Base-by-base conservation (phyloP, 176 grass and related monocot genomes). In the Ampelocalamus luodianensis region DNA sequence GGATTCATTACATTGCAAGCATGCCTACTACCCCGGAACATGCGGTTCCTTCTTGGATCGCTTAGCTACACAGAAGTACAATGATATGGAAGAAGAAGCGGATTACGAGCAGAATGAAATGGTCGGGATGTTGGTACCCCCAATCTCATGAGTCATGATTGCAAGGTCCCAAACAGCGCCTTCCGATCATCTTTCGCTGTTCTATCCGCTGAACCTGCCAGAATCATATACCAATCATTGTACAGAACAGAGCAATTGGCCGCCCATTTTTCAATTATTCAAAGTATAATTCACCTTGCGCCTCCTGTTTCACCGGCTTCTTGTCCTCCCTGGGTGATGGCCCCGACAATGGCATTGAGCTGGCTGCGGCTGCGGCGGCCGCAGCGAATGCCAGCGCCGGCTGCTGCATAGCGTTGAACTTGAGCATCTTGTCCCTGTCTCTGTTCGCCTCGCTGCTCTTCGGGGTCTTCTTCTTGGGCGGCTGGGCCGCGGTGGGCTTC, bases 401-500 rank as follows among this genome's bases (percentile, higher is more conserved):
- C 73, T 78, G 77, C 82, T 88, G 82, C 39, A 60, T 74, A 23
- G 77, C 78, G 16, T 78, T 85, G 86, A 92, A 64, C 50, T 88
- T 92, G 39, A 81, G 86, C 77, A 85, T 50, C 78, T 82, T 92
- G 32, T 88, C 90, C 49, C 80, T 90, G 67, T 90, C 89, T 43
- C 65, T 81, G 26, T 68, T 83, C 58, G 39, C 61, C 68, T 79
- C 75, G 75, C 53, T 53, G 74, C 77, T 69, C 71, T 90, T 90
- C 1, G 68, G 73, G 49, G 68, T 18, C 69, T 87, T 90, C 85
- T 87, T 90, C 89, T 87, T 90, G 75, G 85, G 68, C 1, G 15
- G 60, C 3, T 77, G 46, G 55, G 65, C 10, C 1, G 58, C 20
- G 3, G 32, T 27, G 3, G 42, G 42, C 54, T 20, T 68, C 65